Evolutionary conservation across 2,329 filamentous ascomycete genomes (phyloP).

Genomic region (Trichoderma koningiopsis): DNA sequence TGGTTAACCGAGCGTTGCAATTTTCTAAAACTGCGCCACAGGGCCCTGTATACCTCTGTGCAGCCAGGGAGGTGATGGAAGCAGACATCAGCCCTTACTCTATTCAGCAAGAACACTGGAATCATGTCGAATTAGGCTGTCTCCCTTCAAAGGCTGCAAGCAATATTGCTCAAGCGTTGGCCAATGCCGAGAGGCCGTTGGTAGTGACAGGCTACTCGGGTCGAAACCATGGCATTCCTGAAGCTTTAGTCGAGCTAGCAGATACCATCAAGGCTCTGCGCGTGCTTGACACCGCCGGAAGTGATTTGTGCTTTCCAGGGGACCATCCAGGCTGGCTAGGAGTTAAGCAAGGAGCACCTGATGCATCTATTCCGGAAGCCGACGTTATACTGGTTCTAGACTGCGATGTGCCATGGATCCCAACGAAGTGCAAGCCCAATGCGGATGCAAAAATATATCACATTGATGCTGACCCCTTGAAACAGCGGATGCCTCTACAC

Average conservation of each 20-base stretch:
- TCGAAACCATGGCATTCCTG: slow-evolving; percentile 65
- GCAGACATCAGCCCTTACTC: slow-evolving; percentile 75
- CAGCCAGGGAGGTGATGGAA: slow-evolving; percentile 81
- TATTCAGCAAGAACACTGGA: slow-evolving; percentile 71
- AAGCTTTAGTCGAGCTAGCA: slow-evolving; percentile 66
- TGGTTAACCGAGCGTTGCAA: slow-evolving; percentile 81
- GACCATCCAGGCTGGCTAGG: slow-evolving; percentile 70
- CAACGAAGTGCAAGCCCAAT: slow-evolving; percentile 66
- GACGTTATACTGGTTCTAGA: slow-evolving; percentile 85
- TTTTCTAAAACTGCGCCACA: slow-evolving; percentile 77
- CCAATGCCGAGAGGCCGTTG: slow-evolving; percentile 65
- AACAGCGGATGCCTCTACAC: slow-evolving; percentile 74
- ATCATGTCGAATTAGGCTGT: slow-evolving; percentile 67
- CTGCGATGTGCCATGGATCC: slow-evolving; percentile 92
- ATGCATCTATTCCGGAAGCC: slow-evolving; percentile 72
- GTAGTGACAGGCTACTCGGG: slow-evolving; percentile 72
- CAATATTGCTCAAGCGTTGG: slow-evolving; percentile 64
- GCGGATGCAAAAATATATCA: slow-evolving; percentile 61
- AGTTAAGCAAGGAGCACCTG: slow-evolving; percentile 67
- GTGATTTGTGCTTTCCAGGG: slow-evolving; percentile 79
- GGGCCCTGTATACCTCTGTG: slow-evolving; percentile 78
- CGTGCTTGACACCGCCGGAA: slow-evolving; percentile 76
- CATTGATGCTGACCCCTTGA: slow-evolving; percentile 66
- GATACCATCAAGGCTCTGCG: slow-evolving; percentile 67
- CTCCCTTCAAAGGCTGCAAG: slow-evolving; percentile 55